These are phyloP conservation scores for Pisolithus tinctorius DNA, from an alignment of 768 basidiomycete genomes.

Conservation along the genomic window DNA sequence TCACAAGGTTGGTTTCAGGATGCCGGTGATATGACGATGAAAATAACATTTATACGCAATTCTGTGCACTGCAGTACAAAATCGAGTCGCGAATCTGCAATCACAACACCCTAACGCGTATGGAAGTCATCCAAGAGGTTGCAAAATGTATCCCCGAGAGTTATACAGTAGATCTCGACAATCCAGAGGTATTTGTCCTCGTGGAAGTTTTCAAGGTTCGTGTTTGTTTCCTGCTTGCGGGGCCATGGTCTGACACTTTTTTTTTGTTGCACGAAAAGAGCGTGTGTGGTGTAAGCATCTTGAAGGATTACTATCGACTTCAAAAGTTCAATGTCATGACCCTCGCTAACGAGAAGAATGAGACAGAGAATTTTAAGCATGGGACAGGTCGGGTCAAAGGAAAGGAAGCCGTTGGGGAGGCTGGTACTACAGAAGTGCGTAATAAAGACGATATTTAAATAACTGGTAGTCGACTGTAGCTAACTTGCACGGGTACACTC, in stretches of 20 bases:
- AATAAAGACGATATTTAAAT: too few species aligned
- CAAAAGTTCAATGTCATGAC: constrained; percentile 79
- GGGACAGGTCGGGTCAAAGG: constrained; percentile 28
- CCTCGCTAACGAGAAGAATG: constrained; percentile 49
- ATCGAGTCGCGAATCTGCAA: constrained; percentile 72
- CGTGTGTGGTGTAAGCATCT: constrained; percentile 68
- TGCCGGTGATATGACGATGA: too few species aligned
- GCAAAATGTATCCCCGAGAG: constrained; percentile 64
- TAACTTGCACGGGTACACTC: too few species aligned
- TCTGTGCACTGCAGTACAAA: constrained; percentile 53
- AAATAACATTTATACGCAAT: not conserved
- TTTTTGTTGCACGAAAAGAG: constrained; percentile 35
- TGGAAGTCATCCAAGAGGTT: constrained; percentile 56
- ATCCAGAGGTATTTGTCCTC: constrained; percentile 68
- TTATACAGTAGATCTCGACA: constrained; percentile 60
- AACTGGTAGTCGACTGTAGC: too few species aligned
- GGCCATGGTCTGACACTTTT: not conserved
- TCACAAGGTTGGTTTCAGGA: constrained; percentile 35
- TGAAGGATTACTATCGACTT: constrained; percentile 62
- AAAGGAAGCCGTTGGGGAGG: constrained; percentile 5
- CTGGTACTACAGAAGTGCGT: not conserved
- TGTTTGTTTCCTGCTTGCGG: not conserved
- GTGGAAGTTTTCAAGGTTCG: constrained; percentile 80
- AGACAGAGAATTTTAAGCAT: constrained; percentile 26
- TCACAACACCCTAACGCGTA: constrained; percentile 61